A percentile compares a stretch with the other conserved stretches of the same genome.
phyloP scores from a whole-genome alignment of 305 asterid genomes.

The Andrographis paniculata region DNA sequence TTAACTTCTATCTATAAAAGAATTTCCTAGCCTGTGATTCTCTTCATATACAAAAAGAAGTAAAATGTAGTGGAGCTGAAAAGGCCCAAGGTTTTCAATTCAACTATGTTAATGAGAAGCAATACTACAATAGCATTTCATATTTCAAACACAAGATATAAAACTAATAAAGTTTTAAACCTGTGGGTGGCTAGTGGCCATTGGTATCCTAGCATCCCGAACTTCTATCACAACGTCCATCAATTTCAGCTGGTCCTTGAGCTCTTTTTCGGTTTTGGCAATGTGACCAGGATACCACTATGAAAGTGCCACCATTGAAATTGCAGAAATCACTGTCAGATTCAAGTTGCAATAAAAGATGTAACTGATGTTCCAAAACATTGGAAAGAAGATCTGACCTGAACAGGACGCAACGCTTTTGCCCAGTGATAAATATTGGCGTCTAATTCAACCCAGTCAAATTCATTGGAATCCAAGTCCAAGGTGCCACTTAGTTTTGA shows the following conservation, averaged over 20 bases:
- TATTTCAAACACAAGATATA: constrained; percentile 9
- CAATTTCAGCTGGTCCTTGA: constrained; percentile 86
- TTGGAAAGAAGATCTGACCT: constrained; percentile 35
- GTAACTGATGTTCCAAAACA: not conserved
- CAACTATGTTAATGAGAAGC: too few relatives aligned
- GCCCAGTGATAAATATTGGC: constrained; percentile 79
- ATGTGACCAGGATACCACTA: constrained; percentile 99
- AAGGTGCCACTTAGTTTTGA: constrained; percentile 27
- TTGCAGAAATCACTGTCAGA: constrained; percentile 12
- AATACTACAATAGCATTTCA: too few relatives aligned
- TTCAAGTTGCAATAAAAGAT: not conserved
- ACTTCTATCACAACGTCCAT: constrained; percentile 98
- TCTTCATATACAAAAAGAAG: not conserved
- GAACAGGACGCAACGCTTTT: constrained; percentile 72
- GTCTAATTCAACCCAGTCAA: constrained; percentile 69
- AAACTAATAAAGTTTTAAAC: too few relatives aligned
- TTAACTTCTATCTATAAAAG: too few relatives aligned
- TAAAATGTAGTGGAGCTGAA: too few relatives aligned
- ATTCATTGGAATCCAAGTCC: constrained; percentile 35
- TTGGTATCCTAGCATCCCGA: constrained; percentile 91
- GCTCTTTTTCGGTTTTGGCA: constrained; percentile 87
- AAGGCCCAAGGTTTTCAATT: too few relatives aligned
- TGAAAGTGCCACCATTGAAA: constrained; percentile 17
- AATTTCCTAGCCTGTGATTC: too few relatives aligned
- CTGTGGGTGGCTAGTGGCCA: constrained; percentile 90